Base-by-base conservation (phyloP, 2,329 filamentous ascomycete species). In the Lasiodiplodia gonubiensis region DNA sequence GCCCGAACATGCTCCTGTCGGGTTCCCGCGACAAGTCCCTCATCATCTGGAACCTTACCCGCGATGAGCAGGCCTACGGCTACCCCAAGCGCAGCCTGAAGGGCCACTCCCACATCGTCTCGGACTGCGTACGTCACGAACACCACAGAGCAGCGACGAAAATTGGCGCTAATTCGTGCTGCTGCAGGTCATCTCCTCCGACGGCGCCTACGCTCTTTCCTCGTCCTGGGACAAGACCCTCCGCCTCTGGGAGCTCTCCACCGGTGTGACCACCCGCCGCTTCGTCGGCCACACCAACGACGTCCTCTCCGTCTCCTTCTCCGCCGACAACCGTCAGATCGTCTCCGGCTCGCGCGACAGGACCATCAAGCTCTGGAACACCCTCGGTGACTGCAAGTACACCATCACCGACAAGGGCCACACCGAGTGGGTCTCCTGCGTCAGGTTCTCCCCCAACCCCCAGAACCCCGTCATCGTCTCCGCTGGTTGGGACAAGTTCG, bases 401-500 rank as follows among this genome's bases (percentile, higher is more conserved):
- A 99, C 94, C 87, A 98, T 99, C 88, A 97, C 93, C 85, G 95
- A 99, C 83, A 99, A 99, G 92, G 95, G 95, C 82, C 95, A 99
- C 89, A 93, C 93, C 85, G 95, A 99, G 86, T 99, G 95, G 95
- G 95, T 97, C 77, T 97, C 94, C 72, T 98, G 94, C 88, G 95
- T 99, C 77, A 92, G 95, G 85, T 99, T 99, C 92, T 96, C 92
- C 86, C 95, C 95, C 82, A 99, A 99, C 90, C 95, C 95, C 80
- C 94, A 98, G 89, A 99, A 98, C 91, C 94, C 95, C 76, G 95
- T 99, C 83, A 99, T 99, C 82, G 95, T 99, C 82, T 96, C 92
- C 82, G 90, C 91, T 84, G 94, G 94, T 79, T 99, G 95, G 95
- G 95, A 99, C 88, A 99, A 98, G 90, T 91, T 98, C 77, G 95